Evolutionary conservation across 75 land plant genomes (phyloP).

Genomic region (Azolla pinnata): DNA sequence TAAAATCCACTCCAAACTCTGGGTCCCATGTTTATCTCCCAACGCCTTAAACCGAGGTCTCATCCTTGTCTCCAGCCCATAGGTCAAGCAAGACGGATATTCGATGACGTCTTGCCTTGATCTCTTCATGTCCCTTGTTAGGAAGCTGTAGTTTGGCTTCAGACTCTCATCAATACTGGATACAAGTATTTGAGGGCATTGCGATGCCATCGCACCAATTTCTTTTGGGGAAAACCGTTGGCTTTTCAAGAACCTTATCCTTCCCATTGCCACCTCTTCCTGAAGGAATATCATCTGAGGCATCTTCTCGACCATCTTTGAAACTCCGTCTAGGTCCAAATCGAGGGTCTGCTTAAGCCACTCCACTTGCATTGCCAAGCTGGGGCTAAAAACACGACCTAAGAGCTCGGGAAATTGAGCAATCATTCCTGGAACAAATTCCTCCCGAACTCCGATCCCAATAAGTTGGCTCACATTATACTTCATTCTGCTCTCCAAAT

Average conservation of each 20-base stretch:
- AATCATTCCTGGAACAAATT: conserved; percentile 40
- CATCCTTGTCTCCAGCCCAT: conserved; percentile 55
- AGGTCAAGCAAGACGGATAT: conserved; percentile 66
- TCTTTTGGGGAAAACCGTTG: conserved; percentile 40
- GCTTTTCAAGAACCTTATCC: conserved; percentile 43
- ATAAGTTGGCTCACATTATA: conserved; percentile 55
- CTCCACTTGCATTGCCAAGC: conserved; percentile 35
- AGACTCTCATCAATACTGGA: conserved; percentile 26
- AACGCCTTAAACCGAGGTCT: conserved; percentile 54
- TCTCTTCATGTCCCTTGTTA: conserved; percentile 53
- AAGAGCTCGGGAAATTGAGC: conserved; percentile 57
- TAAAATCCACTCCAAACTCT: conserved; percentile 58
- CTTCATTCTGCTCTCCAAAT: conserved; percentile 46
- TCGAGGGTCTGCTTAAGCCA: conserved; percentile 49
- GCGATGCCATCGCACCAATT: conserved; percentile 49
- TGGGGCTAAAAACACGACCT: conserved; percentile 43
- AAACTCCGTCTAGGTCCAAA: conserved; percentile 54
- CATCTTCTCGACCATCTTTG: conserved; percentile 50
- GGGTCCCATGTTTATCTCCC: conserved; percentile 31
- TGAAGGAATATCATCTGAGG: conserved; percentile 60
- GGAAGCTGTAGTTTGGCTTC: conserved; percentile 54
- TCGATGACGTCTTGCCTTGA: conserved; percentile 49
- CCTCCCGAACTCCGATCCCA: conserved; percentile 48
- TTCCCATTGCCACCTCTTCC: conserved; percentile 38
- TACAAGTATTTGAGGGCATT: conserved; percentile 55